Conservation (phyloP, 208 protist species). For the Wallacemonas rigidus region DNA sequence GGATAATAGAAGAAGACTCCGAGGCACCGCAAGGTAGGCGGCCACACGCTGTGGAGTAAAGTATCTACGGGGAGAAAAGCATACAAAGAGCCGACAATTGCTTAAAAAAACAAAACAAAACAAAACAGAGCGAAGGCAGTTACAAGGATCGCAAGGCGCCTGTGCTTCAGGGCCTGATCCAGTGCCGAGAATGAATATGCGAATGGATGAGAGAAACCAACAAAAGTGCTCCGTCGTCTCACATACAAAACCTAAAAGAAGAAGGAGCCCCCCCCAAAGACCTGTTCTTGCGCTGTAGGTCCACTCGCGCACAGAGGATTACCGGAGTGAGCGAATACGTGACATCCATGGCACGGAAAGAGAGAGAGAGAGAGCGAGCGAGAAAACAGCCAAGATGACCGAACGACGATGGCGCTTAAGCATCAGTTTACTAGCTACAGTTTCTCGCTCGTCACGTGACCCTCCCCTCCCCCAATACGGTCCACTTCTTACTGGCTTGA, state of each 20-base stretch:
- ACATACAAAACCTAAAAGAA: slow-evolving; percentile 14
- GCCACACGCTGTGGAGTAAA: neutral
- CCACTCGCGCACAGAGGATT: too few relatives aligned
- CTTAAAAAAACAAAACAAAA: slow-evolving; percentile 16
- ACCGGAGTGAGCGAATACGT: too few relatives aligned
- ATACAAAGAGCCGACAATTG: too few relatives aligned
- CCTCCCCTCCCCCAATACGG: too few relatives aligned
- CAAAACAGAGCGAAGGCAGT: slow-evolving; percentile 6
- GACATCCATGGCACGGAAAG: too few relatives aligned
- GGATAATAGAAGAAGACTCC: neutral
- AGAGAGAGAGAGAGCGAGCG: too few relatives aligned
- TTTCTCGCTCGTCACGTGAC: too few relatives aligned
- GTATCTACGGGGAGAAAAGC: slow-evolving; percentile 6
- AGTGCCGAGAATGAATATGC: slow-evolving; percentile 21
- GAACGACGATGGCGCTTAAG: too few relatives aligned
- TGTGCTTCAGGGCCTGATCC: neutral
- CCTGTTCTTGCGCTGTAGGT: too few relatives aligned
- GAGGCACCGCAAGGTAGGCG: neutral
- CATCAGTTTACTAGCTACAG: too few relatives aligned
- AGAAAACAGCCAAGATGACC: too few relatives aligned
- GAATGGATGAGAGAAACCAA: slow-evolving; percentile 18
- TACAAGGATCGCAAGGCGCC: neutral
- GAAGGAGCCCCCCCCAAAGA: neutral
- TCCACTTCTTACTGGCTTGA: too few relatives aligned
- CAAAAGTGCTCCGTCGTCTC: slow-evolving; percentile 5